Evolutionary conservation across 2,329 filamentous ascomycete species (phyloP), one percentile per base, ranked within the genome.

Genomic region (Aspergillus neoniger): DNA sequence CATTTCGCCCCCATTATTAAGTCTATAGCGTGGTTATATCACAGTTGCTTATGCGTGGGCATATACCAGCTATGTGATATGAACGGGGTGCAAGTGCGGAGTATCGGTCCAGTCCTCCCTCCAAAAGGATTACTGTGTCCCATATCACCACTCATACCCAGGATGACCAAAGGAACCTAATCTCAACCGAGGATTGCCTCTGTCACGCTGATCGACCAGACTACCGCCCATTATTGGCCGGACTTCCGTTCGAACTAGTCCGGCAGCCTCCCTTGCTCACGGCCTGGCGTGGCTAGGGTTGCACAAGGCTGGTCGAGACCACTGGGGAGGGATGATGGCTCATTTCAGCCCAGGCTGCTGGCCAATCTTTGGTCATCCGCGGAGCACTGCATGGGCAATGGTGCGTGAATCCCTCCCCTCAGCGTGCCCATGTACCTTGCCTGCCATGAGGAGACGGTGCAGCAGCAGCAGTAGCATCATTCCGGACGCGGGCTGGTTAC

Each of bases 301-400:
- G 44, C 44, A 49, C 44, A 49, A 49, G 44, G 44, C 44, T 49
- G 23, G 44, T 25, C 44, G 21, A 49, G 44, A 49, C 44, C 21
- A 28, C 28, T 23, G 23, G 23, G 19, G 8, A 19, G 9, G n/a
- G 39, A 19, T 19, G 39, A 43, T 19, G 15, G 10, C n/a, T 43
- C 39, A 36, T 14, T 36, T 36, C 32, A 36, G 32, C 32, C 32
- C 32, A 36, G 10, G 12, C 32, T 36, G 32, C 12, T 44, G 41
- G 41, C 41, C 41, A 44, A 21, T 44, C 19, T 44, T 14, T 44
- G 19, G 41, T 44, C 39, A 36, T 43, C 39, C 8, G 39, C 41
- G 41, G 41, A 44, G 30, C 41, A 44, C 41, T 44, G 5, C 41
- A 44, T 44, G 41, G 41, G 41, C 19, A 19, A 44, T 44, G 41